Base-by-base conservation (phyloP, 331 rosid genomes). In the Malus hybrid region DNA sequence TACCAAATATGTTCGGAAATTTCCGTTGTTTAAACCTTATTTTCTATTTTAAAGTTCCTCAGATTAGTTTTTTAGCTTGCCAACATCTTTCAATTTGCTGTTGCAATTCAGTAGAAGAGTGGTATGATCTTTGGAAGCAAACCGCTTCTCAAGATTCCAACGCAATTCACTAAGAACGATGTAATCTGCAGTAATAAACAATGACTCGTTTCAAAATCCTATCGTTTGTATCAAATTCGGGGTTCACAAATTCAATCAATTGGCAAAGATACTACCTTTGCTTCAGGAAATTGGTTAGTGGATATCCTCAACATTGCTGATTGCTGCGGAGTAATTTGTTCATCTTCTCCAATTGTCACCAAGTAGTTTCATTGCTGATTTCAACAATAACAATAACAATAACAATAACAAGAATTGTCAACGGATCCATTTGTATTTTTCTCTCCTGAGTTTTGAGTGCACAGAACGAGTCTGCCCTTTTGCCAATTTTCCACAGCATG, bases 71-170 rank as follows among this genome's bases (percentile, higher is more conserved):
- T 93, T 91, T 67, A 93, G 79, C 87, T 94, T 94, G 70, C 85
- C 95, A 74, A 94, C 97, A 79, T 94, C 98, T 87, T 94, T 94
- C 86, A 94, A 82, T 85, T 94, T 94, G 81, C 96, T 94, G 83
- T 91, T 91, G 82, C 98, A 94, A 78, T 91, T 94, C 28, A 94
- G 85, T 36, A 94, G 84, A 69, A 94, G 97, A 70, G 97, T 94
- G 73, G 98, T 94, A 73, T 94, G 97, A 82, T 94, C 98, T 83
- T 94, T 94, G 39, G 96, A 94, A 78, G 97, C 98, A 80, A 91
- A 96, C 34, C 97, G 97, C 75, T 94, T 94, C 84, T 94, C 97
- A 28, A 32, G 34, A 32, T 32, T 32, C 34, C 34, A 32, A 28
- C 91, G 97, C 68, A 93, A 89, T 76, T 90, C 31, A 93, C 97